Evolutionary conservation across 805 yeast genomes (phyloP).

Genomic region (Candida hungchunana): DNA sequence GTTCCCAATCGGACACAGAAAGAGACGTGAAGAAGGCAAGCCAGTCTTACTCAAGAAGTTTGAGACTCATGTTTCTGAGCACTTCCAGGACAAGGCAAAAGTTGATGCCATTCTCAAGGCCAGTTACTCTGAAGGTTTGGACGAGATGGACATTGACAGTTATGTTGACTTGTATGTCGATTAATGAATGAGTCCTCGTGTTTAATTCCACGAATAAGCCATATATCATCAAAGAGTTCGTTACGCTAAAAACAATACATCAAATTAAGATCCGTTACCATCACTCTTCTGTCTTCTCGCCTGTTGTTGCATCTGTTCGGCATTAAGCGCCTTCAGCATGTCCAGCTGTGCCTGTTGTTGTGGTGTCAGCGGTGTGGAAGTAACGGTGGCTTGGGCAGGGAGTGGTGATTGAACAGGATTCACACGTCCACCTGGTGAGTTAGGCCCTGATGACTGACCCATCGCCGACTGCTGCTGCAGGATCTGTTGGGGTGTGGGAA

Average conservation of each 20-base stretch:
- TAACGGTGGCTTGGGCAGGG: slow-evolving; percentile 1
- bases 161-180: slow-evolving; percentile 39
- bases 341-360: slow-evolving; percentile 30
- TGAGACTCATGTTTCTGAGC: slow-evolving; percentile 45
- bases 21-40: slow-evolving; percentile 55
- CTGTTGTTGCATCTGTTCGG: no score
- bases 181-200: no score
- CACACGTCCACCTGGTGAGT: neutral
- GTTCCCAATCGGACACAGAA: slow-evolving; percentile 56
- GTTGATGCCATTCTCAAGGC: slow-evolving; percentile 37
- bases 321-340: slow-evolving; percentile 24
- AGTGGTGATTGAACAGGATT: slow-evolving; percentile 1
- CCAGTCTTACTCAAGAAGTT: slow-evolving; percentile 50
- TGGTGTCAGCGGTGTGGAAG: slow-evolving; percentile 20
- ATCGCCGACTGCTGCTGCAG: slow-evolving; percentile 32
- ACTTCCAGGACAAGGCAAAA: slow-evolving; percentile 34
- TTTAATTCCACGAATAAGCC: no score
- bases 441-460: slow-evolving; percentile 18
- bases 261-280: no score
- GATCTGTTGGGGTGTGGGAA: slow-evolving; percentile 39
- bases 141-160: slow-evolving; percentile 41
- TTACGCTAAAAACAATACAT: no score
- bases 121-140: slow-evolving; percentile 31
- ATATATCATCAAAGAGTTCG: no score
- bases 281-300: no score